phyloP scores from a whole-genome alignment of 306 rosid genomes.

The Biancaea sappan region DNA sequence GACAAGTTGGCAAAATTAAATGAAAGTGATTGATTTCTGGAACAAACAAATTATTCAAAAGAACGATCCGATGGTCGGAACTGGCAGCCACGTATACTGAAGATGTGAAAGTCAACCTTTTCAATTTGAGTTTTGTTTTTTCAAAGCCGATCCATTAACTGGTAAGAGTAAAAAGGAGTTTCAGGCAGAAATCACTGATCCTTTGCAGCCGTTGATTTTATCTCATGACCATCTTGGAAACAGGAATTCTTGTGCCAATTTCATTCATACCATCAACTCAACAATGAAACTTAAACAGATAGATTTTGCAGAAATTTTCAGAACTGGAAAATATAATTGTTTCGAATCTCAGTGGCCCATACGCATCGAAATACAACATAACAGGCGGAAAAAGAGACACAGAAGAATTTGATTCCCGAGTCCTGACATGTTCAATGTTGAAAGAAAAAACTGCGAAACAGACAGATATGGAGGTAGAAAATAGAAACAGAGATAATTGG shows the following conservation, averaged over 20 bases:
- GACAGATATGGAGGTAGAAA: not conserved
- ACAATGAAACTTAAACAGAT: not conserved
- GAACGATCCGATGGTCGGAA: not conserved
- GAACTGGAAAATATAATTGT: not conserved
- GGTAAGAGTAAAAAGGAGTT: not conserved
- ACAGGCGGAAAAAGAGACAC: not conserved
- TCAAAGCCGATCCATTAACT: not conserved
- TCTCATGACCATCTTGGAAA: not conserved
- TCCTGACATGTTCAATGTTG: too few relatives aligned
- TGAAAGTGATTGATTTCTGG: not conserved
- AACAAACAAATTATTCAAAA: slow-evolving; percentile 16
- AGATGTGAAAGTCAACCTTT: slow-evolving; percentile 21
- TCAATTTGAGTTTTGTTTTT: not conserved
- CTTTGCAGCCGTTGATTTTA: slow-evolving; percentile 32
- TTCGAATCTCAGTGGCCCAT: not conserved
- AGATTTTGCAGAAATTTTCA: not conserved
- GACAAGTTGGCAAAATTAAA: not conserved
- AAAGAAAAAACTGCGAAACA: not conserved
- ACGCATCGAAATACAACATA: not conserved
- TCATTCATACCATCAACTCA: not conserved
- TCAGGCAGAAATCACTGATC: not conserved
- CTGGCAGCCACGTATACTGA: not conserved
- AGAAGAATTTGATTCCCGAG: not conserved
- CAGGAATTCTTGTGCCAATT: not conserved
- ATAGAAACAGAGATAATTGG: not conserved